Evolutionary conservation across 2,329 filamentous ascomycete species (phyloP).

Genomic region (Cytospora paraplurivora): DNA sequence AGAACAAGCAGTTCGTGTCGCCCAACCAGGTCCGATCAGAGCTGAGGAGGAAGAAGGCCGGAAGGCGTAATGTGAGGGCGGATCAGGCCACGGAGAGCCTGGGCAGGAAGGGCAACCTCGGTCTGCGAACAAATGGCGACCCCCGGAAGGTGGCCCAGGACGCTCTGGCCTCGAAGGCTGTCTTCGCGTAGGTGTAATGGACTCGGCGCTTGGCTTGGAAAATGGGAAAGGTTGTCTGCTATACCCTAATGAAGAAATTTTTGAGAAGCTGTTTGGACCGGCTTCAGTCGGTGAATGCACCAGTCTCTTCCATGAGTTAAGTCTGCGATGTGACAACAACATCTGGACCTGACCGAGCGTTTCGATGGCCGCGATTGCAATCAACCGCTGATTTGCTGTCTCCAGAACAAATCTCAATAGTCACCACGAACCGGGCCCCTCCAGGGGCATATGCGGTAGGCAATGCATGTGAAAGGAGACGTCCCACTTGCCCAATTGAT

Average conservation of each 20-base stretch:
- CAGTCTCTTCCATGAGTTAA: neutral
- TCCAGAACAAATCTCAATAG: neutral
- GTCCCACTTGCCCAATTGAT: slow-evolving; percentile 13
- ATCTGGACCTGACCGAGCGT: neutral
- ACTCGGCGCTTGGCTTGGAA: slow-evolving; percentile 24
- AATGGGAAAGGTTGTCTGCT: slow-evolving; percentile 19
- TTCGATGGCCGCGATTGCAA: neutral
- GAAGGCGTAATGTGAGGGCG: slow-evolving; percentile 73
- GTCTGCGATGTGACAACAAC: neutral
- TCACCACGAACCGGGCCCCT: neutral
- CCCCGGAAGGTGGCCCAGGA: slow-evolving; percentile 60
- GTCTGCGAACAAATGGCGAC: slow-evolving; percentile 68
- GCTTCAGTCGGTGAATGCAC: neutral
- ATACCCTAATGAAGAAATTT: slow-evolving; percentile 26
- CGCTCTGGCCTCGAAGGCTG: slow-evolving; percentile 72
- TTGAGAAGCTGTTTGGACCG: neutral
- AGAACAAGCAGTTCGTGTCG: slow-evolving; percentile 96
- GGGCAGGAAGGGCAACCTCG: slow-evolving; percentile 75
- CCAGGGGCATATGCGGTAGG: slow-evolving; percentile 2
- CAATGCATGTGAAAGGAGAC: slow-evolving; percentile 23
- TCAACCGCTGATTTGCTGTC: neutral
- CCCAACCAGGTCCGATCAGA: slow-evolving; percentile 93
- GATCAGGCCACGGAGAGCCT: slow-evolving; percentile 73
- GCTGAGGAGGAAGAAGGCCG: slow-evolving; percentile 72
- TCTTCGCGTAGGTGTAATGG: slow-evolving; percentile 65